Base-by-base conservation (phyloP, 2,329 filamentous ascomycete species). In the Trichoderma sp. region DNA sequence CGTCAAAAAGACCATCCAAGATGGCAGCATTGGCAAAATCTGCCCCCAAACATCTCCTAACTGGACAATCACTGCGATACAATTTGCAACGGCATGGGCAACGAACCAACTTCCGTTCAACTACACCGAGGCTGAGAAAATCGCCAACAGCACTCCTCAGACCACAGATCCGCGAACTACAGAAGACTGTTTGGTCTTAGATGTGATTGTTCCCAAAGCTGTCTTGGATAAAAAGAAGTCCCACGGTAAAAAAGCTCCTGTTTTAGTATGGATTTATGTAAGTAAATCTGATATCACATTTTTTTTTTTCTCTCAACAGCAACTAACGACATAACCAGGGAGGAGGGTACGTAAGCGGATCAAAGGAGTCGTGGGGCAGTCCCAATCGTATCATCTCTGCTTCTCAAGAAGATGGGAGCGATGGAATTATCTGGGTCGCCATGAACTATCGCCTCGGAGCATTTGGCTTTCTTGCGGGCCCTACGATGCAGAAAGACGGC, bases 391-490 rank as follows among this genome's bases (percentile, higher is more conserved):
- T 51, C 12, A 64, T 51, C 39, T 15, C 62, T 11, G 39, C 39
- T 14, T 64, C 39, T 9, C 62, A 64, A 15, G 26, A 51, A 9
- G 39, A 51, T 2, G 62, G 39, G 3, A 51, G 36, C 7, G 26
- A 64, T 53, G 39, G 39, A 2, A 32, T 64, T 6, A 21, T 64
- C 6, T 53, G 39, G 39, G 43, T 32, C 12, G 62, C 62, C n/a
- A 65, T 65, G 39, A 87, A 88, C 77, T 89, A 89, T 75, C 84
- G 89, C 8, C 85, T 91, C 6, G 88, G 88, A 0, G 79, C 86
- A 0, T 87, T 86, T 74, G 89, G 89, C 0, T 91, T 90, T 73
- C 82, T 91, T 7, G 84, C 87, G 0, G 85, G 87, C 61, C 83
- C 87, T 43, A 81, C 84, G 36, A 81, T 90, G 12, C 83, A 84